Conservation (phyloP, 108 stramenopile species). For the Fistulifera pelliculosa region DNA sequence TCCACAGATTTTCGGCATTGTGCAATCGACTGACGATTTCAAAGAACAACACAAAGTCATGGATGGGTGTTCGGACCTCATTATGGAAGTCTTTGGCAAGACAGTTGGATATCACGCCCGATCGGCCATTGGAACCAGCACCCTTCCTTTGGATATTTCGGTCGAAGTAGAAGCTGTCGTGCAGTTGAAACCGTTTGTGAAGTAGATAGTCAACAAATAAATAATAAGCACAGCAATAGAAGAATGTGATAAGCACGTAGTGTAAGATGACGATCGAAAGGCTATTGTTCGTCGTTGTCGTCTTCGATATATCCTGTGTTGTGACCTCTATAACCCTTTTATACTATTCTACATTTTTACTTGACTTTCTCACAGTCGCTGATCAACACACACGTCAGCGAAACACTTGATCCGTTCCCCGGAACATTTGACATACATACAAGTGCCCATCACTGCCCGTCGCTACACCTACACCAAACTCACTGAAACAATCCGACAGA, state of each 20-base stretch:
- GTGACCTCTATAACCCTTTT: too few species aligned
- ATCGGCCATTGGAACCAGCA: conserved; percentile 75
- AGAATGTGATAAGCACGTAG: too few species aligned
- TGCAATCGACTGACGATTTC: conserved; percentile 71
- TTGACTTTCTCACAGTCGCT: too few species aligned
- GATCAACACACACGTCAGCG: too few species aligned
- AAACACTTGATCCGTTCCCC: conserved; percentile 7
- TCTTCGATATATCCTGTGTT: too few species aligned
- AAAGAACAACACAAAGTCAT: conserved; percentile 78
- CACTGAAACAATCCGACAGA: conserved; percentile 20
- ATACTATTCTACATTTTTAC: too few species aligned
- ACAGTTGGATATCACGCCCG: conserved; percentile 77
- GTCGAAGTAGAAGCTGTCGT: conserved; percentile 82
- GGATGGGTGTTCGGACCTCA: conserved; percentile 77
- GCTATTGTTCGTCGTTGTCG: too few species aligned
- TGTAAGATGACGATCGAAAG: too few species aligned
- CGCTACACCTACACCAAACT: conserved; percentile 31
- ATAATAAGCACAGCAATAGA: too few species aligned
- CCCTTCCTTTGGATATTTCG: conserved; percentile 66
- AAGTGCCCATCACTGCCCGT: conserved; percentile 16
- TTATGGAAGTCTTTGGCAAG: conserved; percentile 78
- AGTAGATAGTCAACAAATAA: too few species aligned
- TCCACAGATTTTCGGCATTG: conserved; percentile 74
- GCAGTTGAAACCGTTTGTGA: conserved; percentile 14
- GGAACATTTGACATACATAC: conserved; percentile 32